Evolutionary conservation across 768 basidiomycete genomes (phyloP).

Genomic region (Infundibulicybe gibba): DNA sequence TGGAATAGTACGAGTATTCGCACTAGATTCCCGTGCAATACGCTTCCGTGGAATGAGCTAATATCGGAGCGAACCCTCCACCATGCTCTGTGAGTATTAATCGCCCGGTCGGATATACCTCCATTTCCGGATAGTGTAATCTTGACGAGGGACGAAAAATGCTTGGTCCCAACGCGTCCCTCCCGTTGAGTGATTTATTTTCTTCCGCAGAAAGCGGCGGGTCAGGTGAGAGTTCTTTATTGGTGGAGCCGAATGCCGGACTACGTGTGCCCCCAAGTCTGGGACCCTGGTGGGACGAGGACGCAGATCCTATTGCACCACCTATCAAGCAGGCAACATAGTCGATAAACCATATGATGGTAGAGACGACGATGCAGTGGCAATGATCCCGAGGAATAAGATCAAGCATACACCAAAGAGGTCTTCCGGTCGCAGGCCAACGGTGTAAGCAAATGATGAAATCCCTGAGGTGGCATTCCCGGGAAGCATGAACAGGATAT

Average conservation of each 20-base stretch:
- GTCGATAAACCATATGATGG: slow-evolving; percentile 73
- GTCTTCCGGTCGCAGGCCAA: slow-evolving; percentile 81
- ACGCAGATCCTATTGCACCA: slow-evolving; percentile 13
- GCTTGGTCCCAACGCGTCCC: slow-evolving; percentile 19
- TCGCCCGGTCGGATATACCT: slow-evolving; percentile 27
- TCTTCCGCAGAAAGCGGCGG: slow-evolving; percentile 34
- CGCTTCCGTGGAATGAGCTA: slow-evolving; percentile 76
- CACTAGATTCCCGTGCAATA: slow-evolving; percentile 87
- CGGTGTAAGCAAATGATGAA: slow-evolving; percentile 75
- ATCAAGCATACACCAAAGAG: slow-evolving; percentile 80
- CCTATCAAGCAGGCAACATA: slow-evolving; percentile 37
- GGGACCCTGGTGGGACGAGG: slow-evolving; percentile 7
- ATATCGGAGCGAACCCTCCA: slow-evolving; percentile 56
- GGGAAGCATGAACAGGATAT: slow-evolving; percentile 72
- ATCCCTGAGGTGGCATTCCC: slow-evolving; percentile 64
- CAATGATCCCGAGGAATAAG: slow-evolving; percentile 79
- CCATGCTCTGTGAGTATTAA: slow-evolving; percentile 41
- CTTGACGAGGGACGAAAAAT: slow-evolving; percentile 19
- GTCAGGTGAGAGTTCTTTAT: slow-evolving; percentile 45
- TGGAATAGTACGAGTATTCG: slow-evolving; percentile 92
- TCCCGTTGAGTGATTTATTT: slow-evolving; percentile 42
- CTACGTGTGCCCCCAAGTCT: slow-evolving; percentile 29
- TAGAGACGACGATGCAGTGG: slow-evolving; percentile 67
- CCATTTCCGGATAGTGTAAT: slow-evolving; percentile 17
- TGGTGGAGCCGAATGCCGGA: slow-evolving; percentile 28